phyloP scores from a whole-genome alignment of 2,329 filamentous ascomycete species.

The Arthroderma sp. region DNA sequence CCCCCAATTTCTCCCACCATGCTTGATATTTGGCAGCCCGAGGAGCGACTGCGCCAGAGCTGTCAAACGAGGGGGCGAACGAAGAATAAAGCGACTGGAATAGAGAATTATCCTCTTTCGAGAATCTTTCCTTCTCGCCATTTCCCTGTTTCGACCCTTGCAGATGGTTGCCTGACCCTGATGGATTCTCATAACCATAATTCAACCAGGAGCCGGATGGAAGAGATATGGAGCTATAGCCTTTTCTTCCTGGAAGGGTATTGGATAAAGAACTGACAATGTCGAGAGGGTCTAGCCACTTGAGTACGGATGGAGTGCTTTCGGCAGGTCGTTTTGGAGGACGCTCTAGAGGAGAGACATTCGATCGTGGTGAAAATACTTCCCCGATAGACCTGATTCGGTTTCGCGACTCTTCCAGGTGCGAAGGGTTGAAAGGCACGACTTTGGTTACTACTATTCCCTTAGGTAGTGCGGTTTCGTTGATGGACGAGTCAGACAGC shows the following conservation, averaged over 20 bases:
- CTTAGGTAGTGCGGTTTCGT: conserved; percentile 57
- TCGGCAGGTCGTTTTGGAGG: conserved; percentile 28
- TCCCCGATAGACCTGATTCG: conserved; percentile 34
- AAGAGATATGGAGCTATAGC: conserved; percentile 31
- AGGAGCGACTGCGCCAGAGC: conserved; percentile 33
- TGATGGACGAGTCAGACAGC: conserved; percentile 34
- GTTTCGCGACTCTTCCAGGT: conserved; percentile 22
- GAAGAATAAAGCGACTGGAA: conserved; percentile 32
- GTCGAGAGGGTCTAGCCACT: conserved; percentile 35
- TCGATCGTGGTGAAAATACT: conserved; percentile 32
- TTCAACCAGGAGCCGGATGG: conserved; percentile 34
- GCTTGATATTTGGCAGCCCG: conserved; percentile 31
- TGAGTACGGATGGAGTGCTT: conserved; percentile 22
- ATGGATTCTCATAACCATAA: conserved; percentile 23
- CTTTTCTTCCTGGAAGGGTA: conserved; percentile 28
- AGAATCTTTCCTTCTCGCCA: neutral
- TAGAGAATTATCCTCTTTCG: conserved; percentile 21
- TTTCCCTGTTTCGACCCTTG: neutral
- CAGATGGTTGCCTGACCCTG: neutral
- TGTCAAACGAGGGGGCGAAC: conserved; percentile 39
- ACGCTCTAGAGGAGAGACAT: conserved; percentile 29
- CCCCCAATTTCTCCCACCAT: conserved; percentile 37
- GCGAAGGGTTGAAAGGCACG: conserved; percentile 37
- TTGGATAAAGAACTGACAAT: conserved; percentile 24
- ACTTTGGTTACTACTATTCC: conserved; percentile 61